Base-by-base conservation (phyloP, 2,329 filamentous ascomycete genomes). In the Ophiocordyceps australis region DNA sequence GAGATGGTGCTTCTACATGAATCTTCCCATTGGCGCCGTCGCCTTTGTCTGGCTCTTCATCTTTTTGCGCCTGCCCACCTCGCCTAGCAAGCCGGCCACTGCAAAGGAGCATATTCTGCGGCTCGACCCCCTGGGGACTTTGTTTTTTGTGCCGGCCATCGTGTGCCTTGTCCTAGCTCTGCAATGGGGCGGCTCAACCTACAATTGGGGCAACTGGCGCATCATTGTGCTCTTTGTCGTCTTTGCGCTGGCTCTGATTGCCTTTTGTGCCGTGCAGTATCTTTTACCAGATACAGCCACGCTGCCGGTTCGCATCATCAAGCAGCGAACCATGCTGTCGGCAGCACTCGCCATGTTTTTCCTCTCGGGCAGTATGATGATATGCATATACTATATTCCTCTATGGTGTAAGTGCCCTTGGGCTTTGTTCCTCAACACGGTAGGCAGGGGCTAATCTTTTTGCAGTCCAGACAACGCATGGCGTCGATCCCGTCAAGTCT, bases 111-210 rank as follows among this genome's bases (percentile, higher is more conserved):
- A 58, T 9, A 25, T 66, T 17, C 38, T 49, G 23, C 50, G 56
- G 32, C 47, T 69, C 23, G 65, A 70, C 36, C 40, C 63, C 8
- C 23, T 52, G 8, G 64, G 65, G 16, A 55, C 57, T 3, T 40
- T 41, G n/a, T 43, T 65, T 30, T 54, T 68, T 36, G 50, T 66
- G 16, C 59, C 64, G 1, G 53, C 56, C 20, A 52, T 68, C 23
- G 41, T 68, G 32, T 61, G 55, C 35, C 47, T 69, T 9, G 45
- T 71, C 7, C 50, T 72, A 4, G 65, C 62, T 7, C 47, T 71
- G 20, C 58, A 70, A 35, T 70, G 61, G 57, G 66, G 64, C 10
- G 66, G 66, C 7, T 47, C 55, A 20, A 41, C 55, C 14, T 59
- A 62, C 28, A 26, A 63, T 4, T 72, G 65, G 65, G 48, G 40